These are phyloP conservation scores for Rubroboletus satanas DNA, from an alignment of 768 basidiomycete species.

Conservation along the genomic window DNA sequence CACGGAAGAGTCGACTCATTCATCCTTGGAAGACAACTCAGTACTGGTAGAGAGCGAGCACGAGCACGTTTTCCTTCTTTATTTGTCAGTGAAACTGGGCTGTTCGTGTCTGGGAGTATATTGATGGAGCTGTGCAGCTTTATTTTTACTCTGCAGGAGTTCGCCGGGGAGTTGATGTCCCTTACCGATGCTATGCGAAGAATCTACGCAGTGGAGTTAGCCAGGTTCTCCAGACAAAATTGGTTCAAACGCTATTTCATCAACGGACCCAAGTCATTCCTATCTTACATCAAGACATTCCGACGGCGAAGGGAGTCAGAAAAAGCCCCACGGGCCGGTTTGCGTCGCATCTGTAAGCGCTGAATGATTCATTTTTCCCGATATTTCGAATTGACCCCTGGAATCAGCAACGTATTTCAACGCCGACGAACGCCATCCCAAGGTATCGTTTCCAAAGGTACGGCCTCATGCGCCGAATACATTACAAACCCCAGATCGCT, in stretches of 20 bases:
- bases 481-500: conserved; percentile 68
- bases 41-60: conserved; percentile 51
- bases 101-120: neutral
- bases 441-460: conserved; percentile 76
- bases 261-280: conserved; percentile 19
- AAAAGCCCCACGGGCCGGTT: conserved; percentile 17
- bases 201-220: conserved; percentile 66
- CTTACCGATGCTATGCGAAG: conserved; percentile 82
- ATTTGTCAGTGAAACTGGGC: conserved; percentile 63
- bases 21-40: conserved; percentile 30
- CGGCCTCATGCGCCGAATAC: conserved; percentile 83
- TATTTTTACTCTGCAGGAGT: conserved; percentile 95
- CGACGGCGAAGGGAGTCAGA: conserved; percentile 9
- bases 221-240: conserved; percentile 31
- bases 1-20: conserved; percentile 12
- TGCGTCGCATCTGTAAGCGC: conserved; percentile 44
- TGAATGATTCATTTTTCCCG: neutral
- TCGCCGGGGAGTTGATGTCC: conserved; percentile 75
- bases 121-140: conserved; percentile 54
- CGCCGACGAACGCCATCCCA: conserved; percentile 43
- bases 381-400: conserved; percentile 6
- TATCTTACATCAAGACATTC: conserved; percentile 21
- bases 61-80: conserved; percentile 84
- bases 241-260: conserved; percentile 41
- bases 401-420: conserved; percentile 50